These are phyloP conservation scores for Cladosporium velox DNA, from an alignment of 2,329 filamentous ascomycete species.

Conservation along the genomic window DNA sequence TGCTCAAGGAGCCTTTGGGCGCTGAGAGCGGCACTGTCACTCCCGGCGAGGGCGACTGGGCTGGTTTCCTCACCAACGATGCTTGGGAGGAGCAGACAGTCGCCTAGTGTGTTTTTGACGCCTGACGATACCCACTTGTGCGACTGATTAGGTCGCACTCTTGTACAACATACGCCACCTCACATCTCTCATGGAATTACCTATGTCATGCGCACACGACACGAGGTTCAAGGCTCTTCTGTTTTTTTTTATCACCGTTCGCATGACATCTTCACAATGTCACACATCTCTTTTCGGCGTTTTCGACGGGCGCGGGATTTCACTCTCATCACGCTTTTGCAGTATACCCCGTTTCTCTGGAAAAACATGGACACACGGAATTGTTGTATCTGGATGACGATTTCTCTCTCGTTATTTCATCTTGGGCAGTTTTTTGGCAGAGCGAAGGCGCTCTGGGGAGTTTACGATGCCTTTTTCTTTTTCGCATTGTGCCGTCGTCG, in stretches of 20 bases:
- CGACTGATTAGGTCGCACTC: not conserved
- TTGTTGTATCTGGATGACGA: conserved; percentile 8
- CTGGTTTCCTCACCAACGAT: conserved; percentile 19
- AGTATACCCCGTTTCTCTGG: conserved; percentile 8
- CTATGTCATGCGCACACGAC: not conserved
- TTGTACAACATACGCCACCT: conserved; percentile 8
- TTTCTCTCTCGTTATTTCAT: not conserved
- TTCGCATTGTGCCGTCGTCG: not conserved
- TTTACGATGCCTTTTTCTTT: not conserved
- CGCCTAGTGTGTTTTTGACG: not conserved
- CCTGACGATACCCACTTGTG: not conserved
- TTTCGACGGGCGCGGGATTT: not conserved
- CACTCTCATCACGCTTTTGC: not conserved
- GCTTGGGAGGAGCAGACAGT: conserved; percentile 21
- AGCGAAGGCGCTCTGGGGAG: conserved; percentile 2
- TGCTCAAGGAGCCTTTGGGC: conserved; percentile 25
- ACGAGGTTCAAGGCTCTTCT: not conserved
- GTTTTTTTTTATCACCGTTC: not conserved
- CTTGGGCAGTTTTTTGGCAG: not conserved
- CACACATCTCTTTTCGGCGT: not conserved
- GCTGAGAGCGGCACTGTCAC: conserved; percentile 30
- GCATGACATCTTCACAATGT: not conserved
- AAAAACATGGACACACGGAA: conserved; percentile 7
- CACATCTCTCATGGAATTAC: not conserved
- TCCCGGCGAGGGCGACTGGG: conserved; percentile 22